Percentiles rank a stretch among this genome's conserved stretches.
These are phyloP conservation scores for Rhexocercosporidium sp. DNA, from an alignment of 2,329 filamentous ascomycete genomes.

Conservation along the genomic window DNA sequence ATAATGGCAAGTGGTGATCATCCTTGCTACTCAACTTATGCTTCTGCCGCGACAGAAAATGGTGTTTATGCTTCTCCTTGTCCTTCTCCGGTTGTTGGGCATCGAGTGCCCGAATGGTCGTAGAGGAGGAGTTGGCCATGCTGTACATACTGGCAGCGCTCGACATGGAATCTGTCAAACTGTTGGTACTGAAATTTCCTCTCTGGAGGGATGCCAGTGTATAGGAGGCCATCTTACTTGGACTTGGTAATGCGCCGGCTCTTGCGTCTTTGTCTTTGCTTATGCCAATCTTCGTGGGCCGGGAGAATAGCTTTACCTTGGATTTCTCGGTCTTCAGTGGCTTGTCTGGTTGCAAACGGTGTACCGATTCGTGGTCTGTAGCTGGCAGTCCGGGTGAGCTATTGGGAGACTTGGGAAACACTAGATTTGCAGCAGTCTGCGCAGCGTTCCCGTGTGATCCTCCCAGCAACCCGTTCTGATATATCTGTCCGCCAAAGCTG, in stretches of 20 bases:
- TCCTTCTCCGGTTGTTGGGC: conserved; percentile 54
- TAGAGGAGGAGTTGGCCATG: conserved; percentile 76
- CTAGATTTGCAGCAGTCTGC: conserved; percentile 74
- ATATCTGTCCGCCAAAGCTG: conserved; percentile 53
- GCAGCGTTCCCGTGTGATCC: conserved; percentile 68
- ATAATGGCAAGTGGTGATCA: conserved; percentile 73
- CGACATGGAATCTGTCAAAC: conserved; percentile 63
- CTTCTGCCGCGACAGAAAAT: conserved; percentile 80
- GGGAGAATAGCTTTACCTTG: conserved; percentile 82
- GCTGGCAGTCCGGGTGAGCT: conserved; percentile 40
- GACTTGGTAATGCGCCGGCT: conserved; percentile 72
- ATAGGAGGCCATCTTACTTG: conserved; percentile 69
- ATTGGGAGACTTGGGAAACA: conserved; percentile 62
- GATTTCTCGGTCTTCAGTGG: conserved; percentile 69
- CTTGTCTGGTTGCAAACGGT: conserved; percentile 56
- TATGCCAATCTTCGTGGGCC: conserved; percentile 75
- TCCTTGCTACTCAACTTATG: conserved; percentile 76
- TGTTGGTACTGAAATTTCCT: conserved; percentile 73
- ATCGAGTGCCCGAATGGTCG: conserved; percentile 73
- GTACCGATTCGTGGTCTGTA: conserved; percentile 44
- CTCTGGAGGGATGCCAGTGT: conserved; percentile 69
- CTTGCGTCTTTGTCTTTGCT: conserved; percentile 67
- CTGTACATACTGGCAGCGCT: conserved; percentile 70
- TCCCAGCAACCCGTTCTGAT: conserved; percentile 66
- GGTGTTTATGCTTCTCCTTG: conserved; percentile 78